Conservation (phyloP, 2,329 filamentous ascomycete genomes). For the Ophiostoma piceae region DNA sequence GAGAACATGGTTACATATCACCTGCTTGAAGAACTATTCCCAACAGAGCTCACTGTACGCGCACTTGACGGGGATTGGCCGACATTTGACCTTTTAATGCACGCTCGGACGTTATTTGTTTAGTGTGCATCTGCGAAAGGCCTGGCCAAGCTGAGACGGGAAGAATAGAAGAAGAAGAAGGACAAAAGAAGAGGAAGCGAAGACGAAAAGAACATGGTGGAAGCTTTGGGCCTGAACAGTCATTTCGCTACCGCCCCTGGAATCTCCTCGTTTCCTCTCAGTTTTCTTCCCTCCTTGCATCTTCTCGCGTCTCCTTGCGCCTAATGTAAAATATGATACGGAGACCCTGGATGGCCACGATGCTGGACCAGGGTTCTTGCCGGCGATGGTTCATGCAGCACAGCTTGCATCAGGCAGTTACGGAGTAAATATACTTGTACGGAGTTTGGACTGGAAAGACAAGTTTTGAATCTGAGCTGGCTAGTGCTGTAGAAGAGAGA, state of each 20-base stretch:
- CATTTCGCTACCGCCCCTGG: constrained; percentile 4
- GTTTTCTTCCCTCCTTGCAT: neutral
- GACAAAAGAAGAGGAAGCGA: neutral
- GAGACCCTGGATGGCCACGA: neutral
- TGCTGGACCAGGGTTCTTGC: neutral
- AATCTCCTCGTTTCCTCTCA: neutral
- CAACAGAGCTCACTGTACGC: neutral
- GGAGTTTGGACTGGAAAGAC: no score
- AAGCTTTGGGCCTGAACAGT: neutral
- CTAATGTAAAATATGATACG: neutral
- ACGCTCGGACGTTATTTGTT: constrained; percentile 15
- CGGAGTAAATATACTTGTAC: neutral
- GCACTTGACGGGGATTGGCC: constrained; percentile 2
- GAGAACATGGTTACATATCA: no score
- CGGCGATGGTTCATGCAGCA: neutral
- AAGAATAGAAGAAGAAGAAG: constrained; percentile 14
- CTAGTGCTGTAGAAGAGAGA: neutral
- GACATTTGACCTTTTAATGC: neutral
- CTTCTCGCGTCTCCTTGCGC: neutral
- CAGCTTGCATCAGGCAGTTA: neutral
- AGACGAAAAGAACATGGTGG: constrained; percentile 12
- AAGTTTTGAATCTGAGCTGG: neutral
- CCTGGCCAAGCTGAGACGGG: neutral
- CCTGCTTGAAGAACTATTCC: no score
- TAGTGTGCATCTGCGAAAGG: constrained; percentile 1